A percentile compares a stretch with the other conserved stretches of the same genome.
phyloP scores from a whole-genome alignment of 1,284 basidiomycete species.

The Pseudozyma hubeiensis region DNA sequence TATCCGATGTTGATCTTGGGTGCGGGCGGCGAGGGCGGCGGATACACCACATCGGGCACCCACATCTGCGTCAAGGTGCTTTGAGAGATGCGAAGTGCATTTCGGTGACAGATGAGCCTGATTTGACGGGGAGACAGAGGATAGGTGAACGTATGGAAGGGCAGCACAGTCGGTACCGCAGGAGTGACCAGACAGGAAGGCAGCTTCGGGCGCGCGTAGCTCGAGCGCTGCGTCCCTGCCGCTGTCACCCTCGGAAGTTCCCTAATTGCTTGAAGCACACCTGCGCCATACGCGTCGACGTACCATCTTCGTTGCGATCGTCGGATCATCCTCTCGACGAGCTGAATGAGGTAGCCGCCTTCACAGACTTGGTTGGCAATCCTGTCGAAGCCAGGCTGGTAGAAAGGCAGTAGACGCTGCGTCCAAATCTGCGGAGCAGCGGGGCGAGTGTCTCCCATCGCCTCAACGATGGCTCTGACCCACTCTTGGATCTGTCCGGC shows the following conservation, averaged over 20 bases:
- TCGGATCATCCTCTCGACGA: slow-evolving; percentile 73
- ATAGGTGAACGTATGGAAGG: slow-evolving; percentile 76
- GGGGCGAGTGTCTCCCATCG: slow-evolving; percentile 39
- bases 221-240: slow-evolving; percentile 17
- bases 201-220: slow-evolving; percentile 68
- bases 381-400: slow-evolving; percentile 63
- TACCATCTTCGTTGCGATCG: slow-evolving; percentile 74
- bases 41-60: slow-evolving; percentile 73
- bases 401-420: slow-evolving; percentile 70
- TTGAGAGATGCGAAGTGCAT: slow-evolving; percentile 74
- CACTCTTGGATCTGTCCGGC: slow-evolving; percentile 71
- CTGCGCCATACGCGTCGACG: slow-evolving; percentile 65
- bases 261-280: slow-evolving; percentile 3
- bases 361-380: slow-evolving; percentile 70
- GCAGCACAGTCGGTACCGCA: slow-evolving; percentile 73
- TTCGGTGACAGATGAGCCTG: slow-evolving; percentile 75
- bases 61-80: slow-evolving; percentile 72
- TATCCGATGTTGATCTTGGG: slow-evolving; percentile 74
- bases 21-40: slow-evolving; percentile 73
- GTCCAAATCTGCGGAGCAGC: slow-evolving; percentile 70
- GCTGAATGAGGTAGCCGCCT: slow-evolving; percentile 73
- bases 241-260: slow-evolving; percentile 28
- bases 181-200: slow-evolving; percentile 71
- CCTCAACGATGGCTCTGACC: slow-evolving; percentile 70
- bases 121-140: slow-evolving; percentile 73